Percentiles rank a stretch among this genome's conserved stretches.
These are phyloP conservation scores for Oidiodendron maius DNA, from an alignment of 495 filamentous ascomycete genomes.

Conservation along the genomic window DNA sequence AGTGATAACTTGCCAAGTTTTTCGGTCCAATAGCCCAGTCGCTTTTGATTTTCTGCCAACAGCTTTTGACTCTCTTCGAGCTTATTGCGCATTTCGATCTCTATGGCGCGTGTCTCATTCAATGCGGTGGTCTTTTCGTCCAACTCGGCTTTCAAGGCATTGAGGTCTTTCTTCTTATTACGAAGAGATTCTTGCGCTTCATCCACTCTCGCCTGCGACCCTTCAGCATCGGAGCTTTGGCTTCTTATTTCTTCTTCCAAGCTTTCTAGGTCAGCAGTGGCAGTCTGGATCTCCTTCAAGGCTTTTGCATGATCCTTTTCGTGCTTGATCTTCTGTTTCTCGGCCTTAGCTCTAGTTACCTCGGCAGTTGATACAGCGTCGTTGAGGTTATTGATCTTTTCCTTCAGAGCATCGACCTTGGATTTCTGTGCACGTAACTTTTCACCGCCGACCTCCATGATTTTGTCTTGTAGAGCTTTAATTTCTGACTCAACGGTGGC, in stretches of 20 bases:
- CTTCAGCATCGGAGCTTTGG: slow-evolving; percentile 69
- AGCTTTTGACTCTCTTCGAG: slow-evolving; percentile 93
- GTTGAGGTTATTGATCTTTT: slow-evolving; percentile 73
- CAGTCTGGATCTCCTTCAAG: slow-evolving; percentile 66
- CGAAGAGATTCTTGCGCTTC: slow-evolving; percentile 79
- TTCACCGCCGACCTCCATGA: slow-evolving; percentile 96
- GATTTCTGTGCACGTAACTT: slow-evolving; percentile 84
- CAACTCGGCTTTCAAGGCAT: slow-evolving; percentile 72
- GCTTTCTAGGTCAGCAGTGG: slow-evolving; percentile 63
- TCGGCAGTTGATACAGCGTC: slow-evolving; percentile 82
- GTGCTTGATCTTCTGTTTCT: slow-evolving; percentile 85
- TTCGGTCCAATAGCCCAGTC: slow-evolving; percentile 77
- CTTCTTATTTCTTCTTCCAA: slow-evolving; percentile 70
- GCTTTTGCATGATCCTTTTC: slow-evolving; percentile 72
- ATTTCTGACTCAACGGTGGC: slow-evolving; percentile 86
- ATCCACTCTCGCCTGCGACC: slow-evolving; percentile 67
- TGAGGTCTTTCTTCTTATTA: slow-evolving; percentile 74
- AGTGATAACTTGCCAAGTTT: slow-evolving; percentile 76
- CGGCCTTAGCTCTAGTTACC: slow-evolving; percentile 78
- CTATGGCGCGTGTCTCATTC: slow-evolving; percentile 81
- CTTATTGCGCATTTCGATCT: slow-evolving; percentile 98
- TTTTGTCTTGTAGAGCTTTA: slow-evolving; percentile 84
- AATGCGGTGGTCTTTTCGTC: slow-evolving; percentile 82
- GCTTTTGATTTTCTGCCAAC: slow-evolving; percentile 79
- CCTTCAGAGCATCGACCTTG: slow-evolving; percentile 87